A percentile compares a stretch with the other conserved stretches of the same genome.
Evolutionary conservation across 192 early-diverging fungal species (phyloP).

Genomic region (Umbelopsis vinacea): DNA sequence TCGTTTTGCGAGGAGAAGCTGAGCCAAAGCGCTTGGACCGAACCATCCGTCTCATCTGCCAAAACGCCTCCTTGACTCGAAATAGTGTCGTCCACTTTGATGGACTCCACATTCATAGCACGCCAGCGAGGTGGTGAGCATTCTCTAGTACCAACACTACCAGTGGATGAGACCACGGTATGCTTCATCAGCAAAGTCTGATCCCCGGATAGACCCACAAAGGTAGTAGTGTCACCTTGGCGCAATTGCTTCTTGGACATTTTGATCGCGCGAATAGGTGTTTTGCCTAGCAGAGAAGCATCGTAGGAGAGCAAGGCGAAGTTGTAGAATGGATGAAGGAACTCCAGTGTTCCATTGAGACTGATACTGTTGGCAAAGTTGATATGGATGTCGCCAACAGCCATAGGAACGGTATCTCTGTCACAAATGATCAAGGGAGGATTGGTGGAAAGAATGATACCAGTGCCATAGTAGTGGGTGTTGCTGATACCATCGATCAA

Average conservation of each 20-base stretch:
- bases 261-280: conserved; percentile 63
- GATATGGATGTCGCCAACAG: conserved; percentile 74
- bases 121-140: conserved; percentile 65
- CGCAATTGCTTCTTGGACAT: conserved; percentile 55
- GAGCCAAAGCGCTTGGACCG: conserved; percentile 67
- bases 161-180: conserved; percentile 56
- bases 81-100: conserved; percentile 68
- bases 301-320: conserved; percentile 86
- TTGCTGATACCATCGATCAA: conserved; percentile 72
- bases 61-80: conserved; percentile 72
- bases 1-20: conserved; percentile 70
- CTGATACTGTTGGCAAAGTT: conserved; percentile 83
- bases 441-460: conserved; percentile 77
- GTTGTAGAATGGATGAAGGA: conserved; percentile 89
- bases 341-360: conserved; percentile 80
- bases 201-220: conserved; percentile 59
- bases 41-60: conserved; percentile 57
- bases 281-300: conserved; percentile 63
- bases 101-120: conserved; percentile 56
- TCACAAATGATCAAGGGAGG: conserved; percentile 81
- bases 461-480: conserved; percentile 69
- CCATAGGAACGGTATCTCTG: conserved; percentile 80
- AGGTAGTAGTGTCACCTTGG: conserved; percentile 59
- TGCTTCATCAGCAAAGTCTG: conserved; percentile 59
- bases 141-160: conserved; percentile 65